Evolutionary conservation across 768 basidiomycete species (phyloP).

Genomic region (Multifurca ochricompacta): DNA sequence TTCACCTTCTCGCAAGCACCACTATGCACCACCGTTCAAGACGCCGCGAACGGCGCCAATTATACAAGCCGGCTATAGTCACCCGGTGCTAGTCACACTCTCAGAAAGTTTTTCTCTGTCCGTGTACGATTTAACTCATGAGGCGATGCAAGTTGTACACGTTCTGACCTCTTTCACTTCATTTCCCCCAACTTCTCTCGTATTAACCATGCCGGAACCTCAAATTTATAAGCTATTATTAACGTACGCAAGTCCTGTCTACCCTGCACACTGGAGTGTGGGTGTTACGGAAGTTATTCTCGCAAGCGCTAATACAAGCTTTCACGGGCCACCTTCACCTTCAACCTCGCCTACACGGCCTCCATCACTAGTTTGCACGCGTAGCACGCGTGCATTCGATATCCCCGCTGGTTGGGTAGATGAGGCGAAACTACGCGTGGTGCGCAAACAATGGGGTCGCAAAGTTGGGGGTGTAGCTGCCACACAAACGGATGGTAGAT

Average conservation of each 20-base stretch:
- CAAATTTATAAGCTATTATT: constrained; percentile 64
- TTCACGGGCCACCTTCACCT: not conserved
- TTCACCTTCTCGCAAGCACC: constrained; percentile 34
- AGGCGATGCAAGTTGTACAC: constrained; percentile 48
- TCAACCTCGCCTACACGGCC: constrained; percentile 30
- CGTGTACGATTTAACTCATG: constrained; percentile 57
- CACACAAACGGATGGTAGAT: constrained; percentile 79
- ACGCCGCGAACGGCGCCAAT: constrained; percentile 39
- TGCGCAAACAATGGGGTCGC: constrained; percentile 74
- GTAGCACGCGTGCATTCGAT: constrained; percentile 63
- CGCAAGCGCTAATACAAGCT: constrained; percentile 27
- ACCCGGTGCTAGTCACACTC: constrained; percentile 68
- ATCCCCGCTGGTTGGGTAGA: constrained; percentile 68
- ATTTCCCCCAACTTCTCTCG: constrained; percentile 71
- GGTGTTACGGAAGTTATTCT: constrained; percentile 74
- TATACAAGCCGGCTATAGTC: constrained; percentile 65
- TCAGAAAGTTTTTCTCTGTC: constrained; percentile 60
- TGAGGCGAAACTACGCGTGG: constrained; percentile 46
- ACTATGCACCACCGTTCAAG: constrained; percentile 40
- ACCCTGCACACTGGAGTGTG: constrained; percentile 73
- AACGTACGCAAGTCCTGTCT: constrained; percentile 69
- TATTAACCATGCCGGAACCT: constrained; percentile 57
- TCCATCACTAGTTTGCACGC: constrained; percentile 43
- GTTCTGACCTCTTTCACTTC: constrained; percentile 72
- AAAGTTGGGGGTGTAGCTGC: constrained; percentile 65